Base-by-base conservation (phyloP, 2,329 filamentous ascomycete species). In the Microdochium bolleyi region DNA sequence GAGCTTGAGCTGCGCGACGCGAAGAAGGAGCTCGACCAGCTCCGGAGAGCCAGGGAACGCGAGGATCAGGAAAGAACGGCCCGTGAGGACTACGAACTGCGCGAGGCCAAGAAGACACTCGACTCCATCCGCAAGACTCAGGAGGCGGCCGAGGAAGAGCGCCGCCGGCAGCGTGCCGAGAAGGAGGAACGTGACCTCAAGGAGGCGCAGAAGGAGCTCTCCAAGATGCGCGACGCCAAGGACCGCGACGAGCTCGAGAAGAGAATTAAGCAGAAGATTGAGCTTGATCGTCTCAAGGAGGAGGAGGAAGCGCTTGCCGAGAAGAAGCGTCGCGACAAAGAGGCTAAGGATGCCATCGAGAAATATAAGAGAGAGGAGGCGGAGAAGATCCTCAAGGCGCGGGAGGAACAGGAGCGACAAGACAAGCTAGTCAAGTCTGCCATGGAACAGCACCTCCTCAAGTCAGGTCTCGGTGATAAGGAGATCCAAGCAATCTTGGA, bases 381-480 rank as follows among this genome's bases (percentile, higher is more conserved):
- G 14, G 75, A 79, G 53, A 75, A 75, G 51, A 62, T 67, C 24
- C 67, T 71, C 38, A 73, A 67, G 58, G 76, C 79, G 56, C 70
- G 72, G 56, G 72, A 73, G 54, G 73, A 76, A 53, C 72, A 71
- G 52, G 77, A 77, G 54, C 63, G 71, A 54, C 70, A 68, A 41
- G 78, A 85, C 49, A 72, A 70, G 56, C 74, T 83, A 59, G 83
- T 80, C 58, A 73, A 78, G 61, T 70, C 71, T 24, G 74, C 77
- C 41, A 67, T 85, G 49, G 77, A 80, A 60, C 78, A 83, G 57
- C 76, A 83, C 50, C 68, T 86, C 37, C 67, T 79, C 54, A 76
- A 77, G 49, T 79, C 81, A 2, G 82, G 83, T 2, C 69, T 85
- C 44, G 75, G 78, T 59, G 79, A 83, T 60, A 75, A 77, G 57